Base-by-base conservation (phyloP, 495 filamentous ascomycete species). In the Aspergillus funiculosus region DNA sequence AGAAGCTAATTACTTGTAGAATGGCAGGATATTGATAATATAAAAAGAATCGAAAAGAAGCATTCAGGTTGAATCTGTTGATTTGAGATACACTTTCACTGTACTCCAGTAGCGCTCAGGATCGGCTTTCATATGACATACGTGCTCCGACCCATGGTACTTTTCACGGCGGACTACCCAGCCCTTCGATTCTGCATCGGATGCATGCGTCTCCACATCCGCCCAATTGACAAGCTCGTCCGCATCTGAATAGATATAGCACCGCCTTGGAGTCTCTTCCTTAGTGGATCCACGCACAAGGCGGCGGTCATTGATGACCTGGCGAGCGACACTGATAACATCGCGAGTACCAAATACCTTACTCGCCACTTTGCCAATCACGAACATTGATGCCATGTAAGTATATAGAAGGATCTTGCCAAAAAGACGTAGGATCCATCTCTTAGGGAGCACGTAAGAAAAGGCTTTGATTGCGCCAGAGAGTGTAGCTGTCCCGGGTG, bases 181-280 rank as follows among this genome's bases (percentile, higher is more conserved):
- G 0, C 68, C 64, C 46, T 42, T 54, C 7, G 53, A 32, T 50
- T 68, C 64, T 10, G 69, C 61, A 13, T 65, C 53, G 15, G 46
- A 46, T 0, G 71, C 69, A 60, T 75, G 71, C 8, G 38, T 53
- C 54, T 75, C 72, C 10, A 72, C 63, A 45, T 72, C 63, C 21
- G 42, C 48, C 37, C 46, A 62, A 20, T 61, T 44, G 5, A 73
- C 60, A 44, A 75, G 54, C 4, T 67, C 62, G 59, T 75, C 72
- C 3, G 47, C 28, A 34, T 72, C 61, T 4, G 69, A 72, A 25
- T 75, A 75, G 6, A 75, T 63, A 48, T 75, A 75, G 43, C 66
- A 71, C 20, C 55, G 35, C 4, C 59, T 58, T 14, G 46, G 52
- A 18, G 45, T 46, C 5, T 36, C 38, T 5, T 49, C 43, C 6